These are phyloP conservation scores for Sphagnum contortum DNA, from an alignment of 225 moss, liverwort and hornwort genomes.

Conservation along the genomic window DNA sequence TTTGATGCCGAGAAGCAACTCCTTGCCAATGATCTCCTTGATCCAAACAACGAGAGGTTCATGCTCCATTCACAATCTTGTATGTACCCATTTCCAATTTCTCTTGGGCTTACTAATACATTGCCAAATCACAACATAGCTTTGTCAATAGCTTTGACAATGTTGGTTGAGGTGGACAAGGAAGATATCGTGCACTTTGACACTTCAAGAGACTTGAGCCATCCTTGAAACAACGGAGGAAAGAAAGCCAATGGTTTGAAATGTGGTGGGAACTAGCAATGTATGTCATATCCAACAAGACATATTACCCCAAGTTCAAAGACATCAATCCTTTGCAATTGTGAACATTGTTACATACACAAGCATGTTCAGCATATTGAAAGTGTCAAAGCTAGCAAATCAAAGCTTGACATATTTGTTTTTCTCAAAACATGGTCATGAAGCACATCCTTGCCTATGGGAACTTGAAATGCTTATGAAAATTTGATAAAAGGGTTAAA, in stretches of 20 bases:
- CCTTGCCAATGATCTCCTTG: constrained; percentile 36
- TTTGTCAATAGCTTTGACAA: constrained; percentile 13
- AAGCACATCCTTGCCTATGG: constrained; percentile 30
- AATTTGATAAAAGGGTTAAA: constrained; percentile 17
- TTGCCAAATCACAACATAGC: constrained; percentile 29
- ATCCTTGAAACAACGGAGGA: constrained; percentile 23
- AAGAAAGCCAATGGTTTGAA: constrained; percentile 53
- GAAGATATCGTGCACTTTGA: constrained; percentile 28
- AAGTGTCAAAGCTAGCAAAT: constrained; percentile 26
- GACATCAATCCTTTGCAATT: constrained; percentile 7
- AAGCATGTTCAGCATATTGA: constrained; percentile 41
- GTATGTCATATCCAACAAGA: constrained; percentile 21
- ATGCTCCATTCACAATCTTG: constrained; percentile 39
- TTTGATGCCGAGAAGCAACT: constrained; percentile 30
- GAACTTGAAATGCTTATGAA: neutral
- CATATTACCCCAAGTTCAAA: constrained; percentile 33
- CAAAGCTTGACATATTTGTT: constrained; percentile 21
- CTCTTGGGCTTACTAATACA: constrained; percentile 28
- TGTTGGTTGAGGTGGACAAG: constrained; percentile 14
- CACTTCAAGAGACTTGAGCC: constrained; percentile 21
- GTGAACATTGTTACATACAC: constrained; percentile 21
- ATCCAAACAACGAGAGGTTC: constrained; percentile 27
- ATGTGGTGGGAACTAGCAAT: constrained; percentile 22
- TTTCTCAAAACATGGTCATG: constrained; percentile 5
- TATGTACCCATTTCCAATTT: constrained; percentile 26